Conservation (phyloP, 257 asterid species). For the Knoxia roxburghii region DNA sequence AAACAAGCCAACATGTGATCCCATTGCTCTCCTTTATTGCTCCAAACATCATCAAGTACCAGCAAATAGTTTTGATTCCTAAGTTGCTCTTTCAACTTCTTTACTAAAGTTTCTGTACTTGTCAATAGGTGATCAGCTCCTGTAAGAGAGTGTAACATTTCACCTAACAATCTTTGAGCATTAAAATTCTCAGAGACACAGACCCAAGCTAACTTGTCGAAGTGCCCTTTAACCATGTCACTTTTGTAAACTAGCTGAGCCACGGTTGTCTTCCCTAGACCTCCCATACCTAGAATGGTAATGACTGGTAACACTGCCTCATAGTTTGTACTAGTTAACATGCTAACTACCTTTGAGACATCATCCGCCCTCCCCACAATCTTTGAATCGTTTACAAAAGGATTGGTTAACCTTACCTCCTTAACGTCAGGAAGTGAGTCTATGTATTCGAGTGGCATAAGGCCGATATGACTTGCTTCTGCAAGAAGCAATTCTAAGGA, state of each 20-base stretch:
- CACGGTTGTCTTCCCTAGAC: conserved; percentile 19
- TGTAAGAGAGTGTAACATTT: neutral
- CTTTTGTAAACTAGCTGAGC: conserved; percentile 10
- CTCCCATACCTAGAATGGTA: conserved; percentile 20
- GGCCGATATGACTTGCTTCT: neutral
- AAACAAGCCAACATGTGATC: conserved; percentile 3
- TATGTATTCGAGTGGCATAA: neutral
- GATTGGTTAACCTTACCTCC: neutral
- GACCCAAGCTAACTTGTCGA: conserved; percentile 14
- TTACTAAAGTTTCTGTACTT: conserved; percentile 12
- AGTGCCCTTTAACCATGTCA: neutral
- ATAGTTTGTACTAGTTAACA: neutral
- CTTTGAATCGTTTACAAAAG: neutral
- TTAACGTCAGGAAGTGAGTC: neutral
- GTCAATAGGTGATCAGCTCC: neutral
- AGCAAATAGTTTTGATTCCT: conserved; percentile 12
- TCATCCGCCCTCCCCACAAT: neutral
- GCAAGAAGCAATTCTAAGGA: neutral
- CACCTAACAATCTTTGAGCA: neutral
- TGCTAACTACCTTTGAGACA: neutral
- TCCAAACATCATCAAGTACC: conserved; percentile 24
- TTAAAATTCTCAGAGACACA: conserved; percentile 14
- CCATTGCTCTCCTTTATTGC: conserved; percentile 8
- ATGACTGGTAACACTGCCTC: neutral
- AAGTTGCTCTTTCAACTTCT: conserved; percentile 2